Conservation (phyloP, 2,329 filamentous ascomycete species). For the Aspergillus pseudoglaucus region DNA sequence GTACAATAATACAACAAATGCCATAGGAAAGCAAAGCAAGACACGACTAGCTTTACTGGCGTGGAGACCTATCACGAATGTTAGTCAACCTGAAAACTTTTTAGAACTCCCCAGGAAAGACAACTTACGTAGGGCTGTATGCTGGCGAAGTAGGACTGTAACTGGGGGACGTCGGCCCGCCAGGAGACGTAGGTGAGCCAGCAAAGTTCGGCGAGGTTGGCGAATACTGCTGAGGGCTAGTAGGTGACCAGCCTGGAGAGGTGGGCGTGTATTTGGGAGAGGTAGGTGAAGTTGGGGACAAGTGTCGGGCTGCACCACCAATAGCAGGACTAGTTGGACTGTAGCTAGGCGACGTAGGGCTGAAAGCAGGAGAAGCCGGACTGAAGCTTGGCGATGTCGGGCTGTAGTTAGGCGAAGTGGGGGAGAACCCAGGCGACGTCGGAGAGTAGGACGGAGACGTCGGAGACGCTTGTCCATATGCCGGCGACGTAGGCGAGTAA, state of each 20-base stretch:
- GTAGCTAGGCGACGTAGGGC: constrained; percentile 54
- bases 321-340: constrained; percentile 49
- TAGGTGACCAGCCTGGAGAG: constrained; percentile 46
- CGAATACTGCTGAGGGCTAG: constrained; percentile 44
- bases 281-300: constrained; percentile 43
- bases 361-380: constrained; percentile 46
- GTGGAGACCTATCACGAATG: constrained; percentile 29
- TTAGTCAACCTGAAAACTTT: constrained; percentile 11
- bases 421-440: constrained; percentile 51
- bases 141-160: constrained; percentile 41
- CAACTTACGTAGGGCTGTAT: constrained; percentile 37
- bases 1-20: constrained; percentile 31
- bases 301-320: constrained; percentile 34
- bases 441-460: constrained; percentile 48
- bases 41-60: constrained; percentile 29
- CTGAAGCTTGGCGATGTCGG: constrained; percentile 54
- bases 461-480: constrained; percentile 61
- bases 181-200: constrained; percentile 38
- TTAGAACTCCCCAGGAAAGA: not conserved
- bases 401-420: constrained; percentile 56
- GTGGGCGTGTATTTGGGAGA: constrained; percentile 52
- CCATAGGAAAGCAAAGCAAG: constrained; percentile 14
- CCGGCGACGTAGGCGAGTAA: constrained; percentile 73
- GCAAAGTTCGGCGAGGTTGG: constrained; percentile 46
- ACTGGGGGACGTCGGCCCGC: constrained; percentile 35